Evolutionary conservation across 1,284 basidiomycete genomes (phyloP), one percentile per base, ranked within the genome.

Genomic region (Phylloporus gajari): DNA sequence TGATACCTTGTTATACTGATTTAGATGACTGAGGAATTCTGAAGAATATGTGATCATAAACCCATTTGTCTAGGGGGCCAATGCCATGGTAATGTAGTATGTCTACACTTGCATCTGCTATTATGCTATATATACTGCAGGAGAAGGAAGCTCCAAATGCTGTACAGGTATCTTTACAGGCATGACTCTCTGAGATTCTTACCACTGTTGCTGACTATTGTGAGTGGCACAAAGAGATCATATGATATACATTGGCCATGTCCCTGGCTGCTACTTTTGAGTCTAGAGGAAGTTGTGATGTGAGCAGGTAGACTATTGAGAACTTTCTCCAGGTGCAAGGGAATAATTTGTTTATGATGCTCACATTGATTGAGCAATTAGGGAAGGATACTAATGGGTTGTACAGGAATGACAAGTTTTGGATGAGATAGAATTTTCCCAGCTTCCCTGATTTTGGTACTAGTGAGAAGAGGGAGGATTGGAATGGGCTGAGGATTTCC

Each of bases 391-490:
- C 1, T 23, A 38, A 7, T 2, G 23, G 25, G 15, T 23, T 2
- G n/a, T 56, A 40, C 5, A 38, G 65, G 65, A 58, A 66, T 3
- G 53, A 66, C 8, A 42, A 58, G 13, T 66, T 66, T 21, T 66
- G 65, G 3, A 66, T 51, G 6, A 66, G 53, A 8, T 38, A 35
- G 8, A 15, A 53, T 21, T 66, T 56, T 0, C 60, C 66, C 4
- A 61, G 70, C 2, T 30, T 23, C 1, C 70, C 67, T 1, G 53
- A 38, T n/a, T 71, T 71, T 21, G 66, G 69, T 12, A 73, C 62
- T 21, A 73, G 27, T n/a, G 69, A 68, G 0, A 73, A 35, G 4
- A 63, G 72, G 7, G 72, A 73, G 2, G 72, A 32, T 63, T 72
- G 71, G 48, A 68, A 58, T 4, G 68, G 68, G 12, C 68, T 68